phyloP scores from a whole-genome alignment of 176 grass and related monocot species.

The Avena eriantha region DNA sequence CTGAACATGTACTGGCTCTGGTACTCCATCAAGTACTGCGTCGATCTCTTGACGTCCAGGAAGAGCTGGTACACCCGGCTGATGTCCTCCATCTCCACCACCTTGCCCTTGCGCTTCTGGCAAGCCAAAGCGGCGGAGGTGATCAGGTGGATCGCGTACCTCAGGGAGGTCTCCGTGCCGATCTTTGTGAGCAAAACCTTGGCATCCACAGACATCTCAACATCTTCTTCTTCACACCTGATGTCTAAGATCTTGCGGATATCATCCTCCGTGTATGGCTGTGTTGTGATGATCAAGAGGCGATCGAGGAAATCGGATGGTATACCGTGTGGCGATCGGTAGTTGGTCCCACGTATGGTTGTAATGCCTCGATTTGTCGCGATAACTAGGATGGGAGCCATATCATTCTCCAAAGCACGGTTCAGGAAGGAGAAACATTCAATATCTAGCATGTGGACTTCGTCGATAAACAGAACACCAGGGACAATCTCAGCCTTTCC shows the following conservation, averaged over 20 bases:
- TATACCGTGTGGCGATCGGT: slow-evolving; percentile 81
- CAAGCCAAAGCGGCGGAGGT: slow-evolving; percentile 71
- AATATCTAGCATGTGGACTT: slow-evolving; percentile 98
- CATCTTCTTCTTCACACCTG: slow-evolving; percentile 82
- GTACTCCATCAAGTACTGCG: slow-evolving; percentile 89
- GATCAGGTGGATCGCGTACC: slow-evolving; percentile 92
- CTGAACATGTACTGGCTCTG: slow-evolving; percentile 96
- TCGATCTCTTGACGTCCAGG: slow-evolving; percentile 91
- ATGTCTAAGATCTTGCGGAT: slow-evolving; percentile 85
- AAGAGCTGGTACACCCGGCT: slow-evolving; percentile 89
- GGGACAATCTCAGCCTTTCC: slow-evolving; percentile 95
- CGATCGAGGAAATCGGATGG: slow-evolving; percentile 89
- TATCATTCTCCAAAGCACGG: slow-evolving; percentile 83
- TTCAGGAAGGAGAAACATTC: slow-evolving; percentile 98
- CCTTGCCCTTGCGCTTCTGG: slow-evolving; percentile 83
- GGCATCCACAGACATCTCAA: slow-evolving; percentile 79
- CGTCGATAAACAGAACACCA: slow-evolving; percentile 92
- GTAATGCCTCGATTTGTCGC: slow-evolving; percentile 93
- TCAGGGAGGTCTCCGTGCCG: slow-evolving; percentile 79
- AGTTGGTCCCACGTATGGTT: slow-evolving; percentile 85
- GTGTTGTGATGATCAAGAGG: slow-evolving; percentile 74
- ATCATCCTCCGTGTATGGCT: slow-evolving; percentile 72
- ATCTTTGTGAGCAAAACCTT: slow-evolving; percentile 94
- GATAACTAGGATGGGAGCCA: slow-evolving; percentile 90
- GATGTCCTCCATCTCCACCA: slow-evolving; percentile 91